These are phyloP conservation scores for Vigna nakashimae DNA, from an alignment of 306 rosid genomes.

Conservation along the genomic window DNA sequence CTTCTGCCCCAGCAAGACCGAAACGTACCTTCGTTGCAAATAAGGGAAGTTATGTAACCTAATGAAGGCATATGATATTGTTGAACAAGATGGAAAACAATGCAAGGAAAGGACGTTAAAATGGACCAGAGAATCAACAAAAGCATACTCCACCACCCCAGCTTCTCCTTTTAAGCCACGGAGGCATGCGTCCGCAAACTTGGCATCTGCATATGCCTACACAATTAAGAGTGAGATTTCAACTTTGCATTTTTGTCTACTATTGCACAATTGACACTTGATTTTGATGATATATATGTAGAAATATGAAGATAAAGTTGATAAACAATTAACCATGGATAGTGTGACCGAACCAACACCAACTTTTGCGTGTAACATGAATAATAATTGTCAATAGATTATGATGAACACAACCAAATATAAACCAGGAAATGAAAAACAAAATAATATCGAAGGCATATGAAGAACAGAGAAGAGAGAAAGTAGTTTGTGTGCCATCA, in stretches of 20 bases:
- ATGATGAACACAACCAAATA: conserved; percentile 31
- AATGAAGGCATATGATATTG: background rate
- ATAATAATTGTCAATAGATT: conserved; percentile 31
- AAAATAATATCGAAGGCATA: background rate
- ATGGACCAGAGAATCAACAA: conserved; percentile 73
- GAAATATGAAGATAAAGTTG: conserved; percentile 3
- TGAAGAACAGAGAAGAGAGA: too few species aligned
- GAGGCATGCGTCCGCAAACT: conserved; percentile 82
- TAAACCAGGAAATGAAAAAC: background rate
- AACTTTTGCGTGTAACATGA: conserved; percentile 81
- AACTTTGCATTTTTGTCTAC: conserved; percentile 4
- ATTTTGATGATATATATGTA: background rate
- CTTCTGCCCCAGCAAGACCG: conserved; percentile 85
- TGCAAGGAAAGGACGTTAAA: conserved; percentile 6
- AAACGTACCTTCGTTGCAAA: conserved; percentile 87
- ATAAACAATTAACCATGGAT: conserved; percentile 71
- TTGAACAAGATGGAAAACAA: conserved; percentile 15
- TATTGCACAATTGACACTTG: background rate
- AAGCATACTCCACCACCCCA: conserved; percentile 82
- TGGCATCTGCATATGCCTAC: conserved; percentile 96
- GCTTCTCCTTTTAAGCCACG: conserved; percentile 85
- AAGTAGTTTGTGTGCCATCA: too few species aligned
- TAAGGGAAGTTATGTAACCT: conserved; percentile 96
- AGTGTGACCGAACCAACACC: conserved; percentile 96
- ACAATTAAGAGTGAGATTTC: conserved; percentile 24